Evolutionary conservation across 225 moss, liverwort and hornwort species (phyloP).

Genomic region (Pleurozium schreberi): DNA sequence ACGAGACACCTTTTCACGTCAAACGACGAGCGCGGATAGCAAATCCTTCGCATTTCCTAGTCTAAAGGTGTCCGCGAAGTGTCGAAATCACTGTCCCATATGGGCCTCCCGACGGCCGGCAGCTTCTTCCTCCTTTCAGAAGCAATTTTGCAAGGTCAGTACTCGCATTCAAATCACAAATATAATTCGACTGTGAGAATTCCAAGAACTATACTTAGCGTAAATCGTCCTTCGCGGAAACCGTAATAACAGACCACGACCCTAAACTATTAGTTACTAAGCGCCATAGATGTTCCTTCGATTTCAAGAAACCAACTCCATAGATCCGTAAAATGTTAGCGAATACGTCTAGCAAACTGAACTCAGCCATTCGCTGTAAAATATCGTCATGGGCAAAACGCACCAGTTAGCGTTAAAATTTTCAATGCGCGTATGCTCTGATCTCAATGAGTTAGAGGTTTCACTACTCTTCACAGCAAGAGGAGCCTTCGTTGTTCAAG

Average conservation of each 20-base stretch:
- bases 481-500: not conserved
- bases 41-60: constrained; percentile 45
- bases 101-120: not conserved
- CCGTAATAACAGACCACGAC: not conserved
- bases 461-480: not conserved
- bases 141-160: constrained; percentile 11
- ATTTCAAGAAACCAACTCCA: not conserved
- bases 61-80: not conserved
- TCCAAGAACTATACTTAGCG: not conserved
- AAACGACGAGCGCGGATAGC: constrained; percentile 12
- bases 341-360: not conserved
- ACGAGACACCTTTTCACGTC: constrained; percentile 26
- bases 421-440: not conserved
- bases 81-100: constrained; percentile 15
- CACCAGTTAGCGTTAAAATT: not conserved
- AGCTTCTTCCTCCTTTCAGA: constrained; percentile 20
- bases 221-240: not conserved
- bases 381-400: not conserved
- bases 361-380: not conserved
- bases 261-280: not conserved
- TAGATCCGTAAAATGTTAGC: not conserved
- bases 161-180: not conserved
- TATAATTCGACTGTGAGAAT: not conserved
- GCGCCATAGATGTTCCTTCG: not conserved
- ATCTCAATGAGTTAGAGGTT: not conserved